Evolutionary conservation across 176 grass and related monocot genomes (phyloP).

Genomic region (Aegilops sharonensis): DNA sequence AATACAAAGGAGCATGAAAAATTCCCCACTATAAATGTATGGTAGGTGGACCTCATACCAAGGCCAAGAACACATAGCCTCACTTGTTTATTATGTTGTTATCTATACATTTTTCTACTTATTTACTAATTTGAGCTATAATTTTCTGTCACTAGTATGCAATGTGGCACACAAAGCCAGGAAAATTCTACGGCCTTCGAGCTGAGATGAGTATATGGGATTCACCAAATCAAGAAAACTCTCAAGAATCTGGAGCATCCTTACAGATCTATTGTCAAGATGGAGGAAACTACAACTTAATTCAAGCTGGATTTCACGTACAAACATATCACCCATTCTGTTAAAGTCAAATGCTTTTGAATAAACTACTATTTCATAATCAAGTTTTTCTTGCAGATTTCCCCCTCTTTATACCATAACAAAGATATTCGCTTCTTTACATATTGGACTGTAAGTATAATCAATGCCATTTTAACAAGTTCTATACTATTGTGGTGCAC

Average conservation of each 20-base stretch:
- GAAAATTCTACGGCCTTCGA: conserved; percentile 13
- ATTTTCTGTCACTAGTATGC: neutral
- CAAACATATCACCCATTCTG: neutral
- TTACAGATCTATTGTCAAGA: neutral
- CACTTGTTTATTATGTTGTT: neutral
- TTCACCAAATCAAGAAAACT: conserved; percentile 8
- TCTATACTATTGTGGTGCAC: neutral
- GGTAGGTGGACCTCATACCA: neutral
- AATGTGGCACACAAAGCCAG: neutral
- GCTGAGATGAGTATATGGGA: conserved; percentile 28
- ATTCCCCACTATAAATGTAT: too few relatives aligned
- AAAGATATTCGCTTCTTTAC: conserved; percentile 39
- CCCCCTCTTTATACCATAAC: conserved; percentile 14
- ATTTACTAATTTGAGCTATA: neutral
- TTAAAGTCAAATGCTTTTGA: neutral
- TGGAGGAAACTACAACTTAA: neutral
- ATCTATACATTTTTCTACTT: neutral
- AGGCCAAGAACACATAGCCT: neutral
- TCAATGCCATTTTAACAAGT: neutral
- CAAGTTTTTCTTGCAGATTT: conserved; percentile 4
- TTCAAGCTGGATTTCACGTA: conserved; percentile 38
- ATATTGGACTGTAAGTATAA: conserved; percentile 39
- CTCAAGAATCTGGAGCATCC: conserved; percentile 17
- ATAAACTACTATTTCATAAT: neutral
- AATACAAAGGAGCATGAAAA: neutral